Percentiles rank a stretch among this genome's conserved stretches.
Evolutionary conservation across 1,139 yeast genomes (phyloP).

Genomic region (Yamadazyma blattariae): DNA sequence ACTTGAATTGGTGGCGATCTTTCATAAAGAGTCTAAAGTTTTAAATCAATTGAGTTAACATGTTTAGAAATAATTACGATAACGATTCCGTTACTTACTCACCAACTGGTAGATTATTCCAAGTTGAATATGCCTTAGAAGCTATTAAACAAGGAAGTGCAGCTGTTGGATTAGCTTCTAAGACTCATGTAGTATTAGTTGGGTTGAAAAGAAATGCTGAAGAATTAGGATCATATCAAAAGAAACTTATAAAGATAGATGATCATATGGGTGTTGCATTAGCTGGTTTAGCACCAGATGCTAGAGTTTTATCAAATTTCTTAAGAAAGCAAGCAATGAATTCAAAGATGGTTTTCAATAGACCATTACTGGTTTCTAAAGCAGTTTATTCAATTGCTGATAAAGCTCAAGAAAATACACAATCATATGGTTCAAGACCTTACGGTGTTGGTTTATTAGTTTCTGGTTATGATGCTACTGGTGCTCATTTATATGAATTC

Average conservation of each 20-base stretch:
- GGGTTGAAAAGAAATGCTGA: slow-evolving; percentile 96
- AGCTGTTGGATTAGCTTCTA: slow-evolving; percentile 88
- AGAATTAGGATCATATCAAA: slow-evolving; percentile 94
- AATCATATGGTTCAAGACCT: slow-evolving; percentile 93
- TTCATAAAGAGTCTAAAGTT: background rate
- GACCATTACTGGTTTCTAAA: slow-evolving; percentile 81
- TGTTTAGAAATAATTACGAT: slow-evolving; percentile 97
- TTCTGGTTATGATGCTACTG: slow-evolving; percentile 91
- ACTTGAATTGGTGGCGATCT: slow-evolving; percentile 8
- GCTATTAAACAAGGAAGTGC: slow-evolving; percentile 99
- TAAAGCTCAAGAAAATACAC: slow-evolving; percentile 96
- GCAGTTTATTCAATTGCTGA: slow-evolving; percentile 90
- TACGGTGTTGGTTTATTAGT: slow-evolving; percentile 94
- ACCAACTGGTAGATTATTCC: slow-evolving; percentile 95
- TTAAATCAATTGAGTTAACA: slow-evolving; percentile 11
- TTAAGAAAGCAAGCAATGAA: slow-evolving; percentile 91
- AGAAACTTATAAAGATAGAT: slow-evolving; percentile 87
- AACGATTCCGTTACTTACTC: slow-evolving; percentile 97
- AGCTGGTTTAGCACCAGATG: slow-evolving; percentile 98
- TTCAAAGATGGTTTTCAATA: slow-evolving; percentile 78
- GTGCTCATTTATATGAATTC: slow-evolving; percentile 92
- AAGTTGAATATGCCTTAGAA: slow-evolving; percentile 92
- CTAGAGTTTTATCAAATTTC: slow-evolving; percentile 85
- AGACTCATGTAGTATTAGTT: slow-evolving; percentile 83
- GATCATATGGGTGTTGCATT: slow-evolving; percentile 92